Evolutionary conservation across 2,329 filamentous ascomycete genomes (phyloP), one percentile per base, ranked within the genome.

Genomic region (Ceratocystiopsis brevicomis): DNA sequence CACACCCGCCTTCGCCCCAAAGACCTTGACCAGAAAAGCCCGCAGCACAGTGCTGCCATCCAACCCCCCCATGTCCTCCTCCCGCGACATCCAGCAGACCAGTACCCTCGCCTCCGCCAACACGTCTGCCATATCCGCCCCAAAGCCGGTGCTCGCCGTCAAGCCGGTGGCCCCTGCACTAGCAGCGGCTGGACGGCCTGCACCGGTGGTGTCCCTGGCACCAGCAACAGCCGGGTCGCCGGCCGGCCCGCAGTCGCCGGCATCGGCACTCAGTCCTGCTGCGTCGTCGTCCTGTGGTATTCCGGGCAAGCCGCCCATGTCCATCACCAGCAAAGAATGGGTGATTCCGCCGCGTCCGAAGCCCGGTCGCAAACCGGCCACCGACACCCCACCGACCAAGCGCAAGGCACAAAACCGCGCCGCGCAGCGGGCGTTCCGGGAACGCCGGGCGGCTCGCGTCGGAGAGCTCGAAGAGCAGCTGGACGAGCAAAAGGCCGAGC

Each of bases 321-420:
- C 68, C 42, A 74, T 87, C 58, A 88, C 82, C 34, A 81, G 73
- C 53, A 87, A 78, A 59, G 81, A 88, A 73, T 90, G 83, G 83
- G 71, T 88, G 19, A 77, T 90, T 38, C 83, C 83, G 19, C 83
- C 83, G 25, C 72, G 83, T 47, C 83, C 83, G 39, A 88, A 87
- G 67, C 88, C 90, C 18, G 88, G 88, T 40, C 77, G 88, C 52
- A 96, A 96, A 68, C 87, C 88, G 3, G 84, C 85, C 39, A 92
- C 84, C 34, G 87, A 95, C 56, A 92, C 87, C 42, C 86, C 87
- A 14, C 82, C 83, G 2, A 93, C 86, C 38, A 93, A 93, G 64
- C 76, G 90, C 51, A 92, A 95, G 66, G 82, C 84, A 1, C 90
- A 96, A 63, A 96, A 96, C 59, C 74, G 90, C 47, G 82, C 84